These are phyloP conservation scores for Geranium rotundifolium DNA, from an alignment of 345 rosid genomes.

Conservation along the genomic window DNA sequence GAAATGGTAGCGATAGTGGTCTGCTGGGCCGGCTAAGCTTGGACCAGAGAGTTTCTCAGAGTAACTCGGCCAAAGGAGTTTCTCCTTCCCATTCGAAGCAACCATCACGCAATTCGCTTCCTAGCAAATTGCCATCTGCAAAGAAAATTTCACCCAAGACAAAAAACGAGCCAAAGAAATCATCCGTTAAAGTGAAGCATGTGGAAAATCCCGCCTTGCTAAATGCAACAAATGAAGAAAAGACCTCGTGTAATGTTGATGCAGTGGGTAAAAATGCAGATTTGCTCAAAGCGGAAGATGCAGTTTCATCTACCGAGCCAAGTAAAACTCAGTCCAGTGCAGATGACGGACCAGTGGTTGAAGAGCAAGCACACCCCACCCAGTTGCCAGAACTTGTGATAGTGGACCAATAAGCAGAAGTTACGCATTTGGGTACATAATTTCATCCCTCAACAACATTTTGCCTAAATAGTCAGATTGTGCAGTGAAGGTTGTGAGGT, in stretches of 20 bases:
- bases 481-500: background rate
- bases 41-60: constrained; percentile 41
- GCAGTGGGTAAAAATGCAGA: constrained; percentile 10
- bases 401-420: constrained; percentile 20
- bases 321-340: constrained; percentile 19
- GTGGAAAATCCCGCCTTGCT: constrained; percentile 11
- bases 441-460: background rate
- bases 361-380: constrained; percentile 28
- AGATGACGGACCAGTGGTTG: constrained; percentile 16
- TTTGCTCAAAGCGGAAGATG: constrained; percentile 22
- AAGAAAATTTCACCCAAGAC: constrained; percentile 34
- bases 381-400: constrained; percentile 27
- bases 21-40: constrained; percentile 49
- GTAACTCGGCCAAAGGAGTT: constrained; percentile 32
- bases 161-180: constrained; percentile 10
- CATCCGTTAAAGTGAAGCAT: constrained; percentile 10
- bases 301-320: constrained; percentile 13
- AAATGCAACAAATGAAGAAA: constrained; percentile 18
- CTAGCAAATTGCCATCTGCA: constrained; percentile 70
- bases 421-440: background rate
- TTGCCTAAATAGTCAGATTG: background rate
- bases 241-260: constrained; percentile 3
- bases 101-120: constrained; percentile 72
- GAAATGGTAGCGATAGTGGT: constrained; percentile 21
- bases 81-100: constrained; percentile 42